phyloP scores from a whole-genome alignment of 2,329 filamentous ascomycete species.

The Aspergillus sp. region DNA sequence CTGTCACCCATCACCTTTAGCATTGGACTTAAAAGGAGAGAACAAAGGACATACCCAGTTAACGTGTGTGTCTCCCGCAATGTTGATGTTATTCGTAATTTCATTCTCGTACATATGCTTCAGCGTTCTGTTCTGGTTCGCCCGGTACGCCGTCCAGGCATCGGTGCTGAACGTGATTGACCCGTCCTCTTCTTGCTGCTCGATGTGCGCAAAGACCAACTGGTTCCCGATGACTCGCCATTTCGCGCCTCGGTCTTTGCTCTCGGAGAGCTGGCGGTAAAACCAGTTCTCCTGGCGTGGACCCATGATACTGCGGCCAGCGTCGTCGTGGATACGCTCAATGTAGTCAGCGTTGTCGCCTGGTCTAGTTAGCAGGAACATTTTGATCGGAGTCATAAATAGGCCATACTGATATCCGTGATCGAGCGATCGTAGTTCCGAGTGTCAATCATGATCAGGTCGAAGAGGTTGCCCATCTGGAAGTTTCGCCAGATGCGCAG shows the following conservation, averaged over 20 bases:
- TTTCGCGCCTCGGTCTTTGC: conserved; percentile 62
- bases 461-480: conserved; percentile 64
- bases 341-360: conserved; percentile 65
- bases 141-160: conserved; percentile 65
- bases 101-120: conserved; percentile 65
- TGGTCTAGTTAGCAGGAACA: conserved; percentile 14
- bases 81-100: conserved; percentile 71
- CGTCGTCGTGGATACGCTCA: conserved; percentile 63
- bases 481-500: conserved; percentile 69
- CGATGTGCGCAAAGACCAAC: conserved; percentile 40
- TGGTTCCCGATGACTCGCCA: conserved; percentile 74
- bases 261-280: conserved; percentile 59
- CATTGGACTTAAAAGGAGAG: neutral
- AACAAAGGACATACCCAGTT: conserved; percentile 53
- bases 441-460: conserved; percentile 69
- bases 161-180: conserved; percentile 41
- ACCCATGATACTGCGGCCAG: conserved; percentile 69
- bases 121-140: conserved; percentile 71
- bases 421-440: conserved; percentile 68
- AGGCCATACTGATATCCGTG: conserved; percentile 44
- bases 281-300: conserved; percentile 73
- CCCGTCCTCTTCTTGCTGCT: conserved; percentile 2
- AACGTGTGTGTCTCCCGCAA: conserved; percentile 69
- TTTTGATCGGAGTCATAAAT: no score
- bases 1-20: neutral